Evolutionary conservation across 768 basidiomycete genomes (phyloP).

Genomic region (Hirschioporus abietinus): DNA sequence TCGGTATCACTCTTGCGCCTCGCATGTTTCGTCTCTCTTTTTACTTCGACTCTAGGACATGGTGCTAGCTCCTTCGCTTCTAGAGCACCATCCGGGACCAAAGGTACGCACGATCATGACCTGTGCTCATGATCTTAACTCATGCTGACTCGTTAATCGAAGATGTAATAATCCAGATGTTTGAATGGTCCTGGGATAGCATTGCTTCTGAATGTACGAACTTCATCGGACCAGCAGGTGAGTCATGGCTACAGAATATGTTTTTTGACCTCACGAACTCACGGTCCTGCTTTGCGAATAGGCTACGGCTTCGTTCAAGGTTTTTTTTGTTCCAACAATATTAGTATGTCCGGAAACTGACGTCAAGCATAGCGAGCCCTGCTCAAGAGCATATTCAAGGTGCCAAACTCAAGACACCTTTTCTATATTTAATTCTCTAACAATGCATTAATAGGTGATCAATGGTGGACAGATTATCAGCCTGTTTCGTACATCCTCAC

Average conservation of each 20-base stretch:
- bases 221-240: constrained; percentile 62
- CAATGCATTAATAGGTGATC: constrained; percentile 27
- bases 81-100: constrained; percentile 1
- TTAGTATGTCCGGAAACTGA: not conserved
- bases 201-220: constrained; percentile 58
- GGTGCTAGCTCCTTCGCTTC: not conserved
- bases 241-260: not conserved
- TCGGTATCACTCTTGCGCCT: not conserved
- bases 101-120: not conserved
- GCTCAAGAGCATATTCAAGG: constrained; percentile 49
- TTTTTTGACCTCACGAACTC: constrained; percentile 18
- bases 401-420: not conserved
- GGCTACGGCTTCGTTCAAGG: constrained; percentile 66
- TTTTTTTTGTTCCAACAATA: constrained; percentile 8
- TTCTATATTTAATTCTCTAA: not conserved
- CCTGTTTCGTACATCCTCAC: constrained; percentile 60
- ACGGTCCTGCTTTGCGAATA: constrained; percentile 17
- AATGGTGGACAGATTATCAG: constrained; percentile 78
- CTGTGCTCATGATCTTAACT: not conserved
- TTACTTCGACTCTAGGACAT: not conserved
- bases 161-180: constrained; percentile 35
- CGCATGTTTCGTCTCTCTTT: not conserved
- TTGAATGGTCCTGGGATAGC: constrained; percentile 54
- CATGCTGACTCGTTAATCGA: not conserved
- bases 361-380: constrained; percentile 33